Percentiles rank a stretch among this genome's conserved stretches.
Evolutionary conservation across 805 yeast species (phyloP).

Genomic region (Pichia californica): DNA sequence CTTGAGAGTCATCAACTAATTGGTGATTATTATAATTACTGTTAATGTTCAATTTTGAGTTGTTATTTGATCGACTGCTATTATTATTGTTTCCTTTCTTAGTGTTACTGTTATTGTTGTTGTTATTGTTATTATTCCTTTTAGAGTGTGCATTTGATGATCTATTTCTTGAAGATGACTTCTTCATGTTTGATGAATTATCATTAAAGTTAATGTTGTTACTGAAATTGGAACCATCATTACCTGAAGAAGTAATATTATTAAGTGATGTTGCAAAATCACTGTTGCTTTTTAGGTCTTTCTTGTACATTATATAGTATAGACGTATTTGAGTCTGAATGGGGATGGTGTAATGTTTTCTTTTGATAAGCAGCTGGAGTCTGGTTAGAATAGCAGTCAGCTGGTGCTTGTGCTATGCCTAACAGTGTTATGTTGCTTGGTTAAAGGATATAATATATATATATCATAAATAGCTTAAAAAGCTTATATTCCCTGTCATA

Average conservation of each 20-base stretch:
- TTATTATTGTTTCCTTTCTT: no score
- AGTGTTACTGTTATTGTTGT: neutral
- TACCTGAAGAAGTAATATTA: neutral
- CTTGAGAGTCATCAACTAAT: constrained; percentile 11
- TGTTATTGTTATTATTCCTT: neutral
- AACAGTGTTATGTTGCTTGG: no score
- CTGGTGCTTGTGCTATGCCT: no score
- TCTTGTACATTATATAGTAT: neutral
- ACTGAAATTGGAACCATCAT: neutral
- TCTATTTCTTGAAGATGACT: constrained; percentile 9
- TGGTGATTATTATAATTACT: constrained; percentile 1
- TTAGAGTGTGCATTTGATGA: constrained; percentile 1
- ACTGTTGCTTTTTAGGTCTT: constrained; percentile 1
- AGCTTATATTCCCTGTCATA: no score
- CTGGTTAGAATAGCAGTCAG: no score
- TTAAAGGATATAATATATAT: no score
- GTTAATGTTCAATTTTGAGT: neutral
- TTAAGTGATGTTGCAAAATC: neutral
- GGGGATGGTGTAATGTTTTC: no score
- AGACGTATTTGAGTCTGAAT: no score
- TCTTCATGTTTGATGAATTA: neutral
- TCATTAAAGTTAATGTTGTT: neutral
- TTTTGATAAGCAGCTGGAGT: no score
- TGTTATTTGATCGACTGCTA: no score
- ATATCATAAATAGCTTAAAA: no score